A percentile compares a stretch with the other conserved stretches of the same genome.
Evolutionary conservation across 2,329 filamentous ascomycete genomes (phyloP).

Genomic region (Claviceps quebecensis): DNA sequence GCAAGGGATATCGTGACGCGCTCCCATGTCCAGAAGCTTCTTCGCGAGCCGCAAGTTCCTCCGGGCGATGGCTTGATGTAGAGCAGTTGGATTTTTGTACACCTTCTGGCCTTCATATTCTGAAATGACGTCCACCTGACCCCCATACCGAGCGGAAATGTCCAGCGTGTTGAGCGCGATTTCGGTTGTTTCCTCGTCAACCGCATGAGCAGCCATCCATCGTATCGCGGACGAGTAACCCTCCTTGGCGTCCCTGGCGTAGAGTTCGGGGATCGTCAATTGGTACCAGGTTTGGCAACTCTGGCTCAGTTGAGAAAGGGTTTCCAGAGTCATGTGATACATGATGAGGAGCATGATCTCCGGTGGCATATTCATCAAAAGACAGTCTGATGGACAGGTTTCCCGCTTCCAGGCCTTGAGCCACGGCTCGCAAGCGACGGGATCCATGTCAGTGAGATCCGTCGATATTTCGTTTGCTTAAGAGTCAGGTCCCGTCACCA

Average conservation of each 20-base stretch:
- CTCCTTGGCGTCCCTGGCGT: not conserved
- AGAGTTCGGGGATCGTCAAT: not conserved
- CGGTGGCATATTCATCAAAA: not conserved
- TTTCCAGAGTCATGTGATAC: not conserved
- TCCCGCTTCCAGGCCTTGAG: not conserved
- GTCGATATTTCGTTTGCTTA: not conserved
- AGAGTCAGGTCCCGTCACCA: too few relatives aligned
- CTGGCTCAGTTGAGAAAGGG: not conserved
- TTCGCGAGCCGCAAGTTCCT: not conserved
- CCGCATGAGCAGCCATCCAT: constrained; percentile 1
- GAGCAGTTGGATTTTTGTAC: not conserved
- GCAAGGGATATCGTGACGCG: not conserved
- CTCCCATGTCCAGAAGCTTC: not conserved
- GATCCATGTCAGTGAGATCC: constrained; percentile 21
- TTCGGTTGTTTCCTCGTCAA: not conserved
- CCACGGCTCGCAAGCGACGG: constrained; percentile 11
- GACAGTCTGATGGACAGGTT: not conserved
- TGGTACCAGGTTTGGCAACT: not conserved
- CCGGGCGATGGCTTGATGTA: not conserved
- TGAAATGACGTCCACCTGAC: not conserved
- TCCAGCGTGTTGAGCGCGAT: not conserved
- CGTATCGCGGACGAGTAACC: constrained; percentile 1
- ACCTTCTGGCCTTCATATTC: not conserved
- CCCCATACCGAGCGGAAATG: not conserved
- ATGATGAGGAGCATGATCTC: not conserved